Percentiles rank a stretch among this genome's conserved stretches.
Evolutionary conservation across 179 eudicot species (phyloP).

Genomic region (Spergularia azorica): DNA sequence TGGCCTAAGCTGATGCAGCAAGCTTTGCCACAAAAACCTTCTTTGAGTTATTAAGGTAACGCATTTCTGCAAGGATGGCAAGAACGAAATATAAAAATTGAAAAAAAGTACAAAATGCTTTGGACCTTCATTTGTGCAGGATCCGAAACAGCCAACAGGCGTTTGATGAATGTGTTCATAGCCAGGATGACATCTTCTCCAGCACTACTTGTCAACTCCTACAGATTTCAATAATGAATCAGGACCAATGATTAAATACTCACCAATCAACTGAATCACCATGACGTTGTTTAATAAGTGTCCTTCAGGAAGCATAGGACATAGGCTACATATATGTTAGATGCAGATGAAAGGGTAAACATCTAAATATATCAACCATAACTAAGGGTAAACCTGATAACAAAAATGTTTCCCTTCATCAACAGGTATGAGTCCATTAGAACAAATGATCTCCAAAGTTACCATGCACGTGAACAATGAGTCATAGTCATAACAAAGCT

Average conservation of each 20-base stretch:
- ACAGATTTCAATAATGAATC: conserved; percentile 21
- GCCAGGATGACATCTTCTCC: conserved; percentile 88
- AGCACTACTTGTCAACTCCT: conserved; percentile 86
- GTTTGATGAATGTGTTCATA: conserved; percentile 84
- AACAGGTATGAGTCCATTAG: no score
- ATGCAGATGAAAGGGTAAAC: no score
- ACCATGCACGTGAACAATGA: neutral
- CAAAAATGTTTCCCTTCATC: neutral
- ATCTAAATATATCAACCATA: no score
- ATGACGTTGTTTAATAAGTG: neutral
- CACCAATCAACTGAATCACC: neutral
- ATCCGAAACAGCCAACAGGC: conserved; percentile 79
- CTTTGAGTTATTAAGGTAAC: conserved; percentile 2
- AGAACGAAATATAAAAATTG: neutral
- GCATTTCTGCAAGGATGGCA: conserved; percentile 1
- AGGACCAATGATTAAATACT: neutral
- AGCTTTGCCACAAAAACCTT: neutral
- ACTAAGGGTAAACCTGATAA: no score
- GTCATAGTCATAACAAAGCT: neutral
- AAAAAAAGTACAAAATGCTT: neutral
- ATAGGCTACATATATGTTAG: no score
- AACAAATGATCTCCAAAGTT: no score
- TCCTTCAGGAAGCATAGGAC: no score
- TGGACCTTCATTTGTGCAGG: conserved; percentile 84
- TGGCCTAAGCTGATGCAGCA: conserved; percentile 7